A percentile compares a stretch with the other conserved stretches of the same genome.
These are phyloP conservation scores for Oenanthe javanica DNA, from an alignment of 140 eudicot species.

Conservation along the genomic window DNA sequence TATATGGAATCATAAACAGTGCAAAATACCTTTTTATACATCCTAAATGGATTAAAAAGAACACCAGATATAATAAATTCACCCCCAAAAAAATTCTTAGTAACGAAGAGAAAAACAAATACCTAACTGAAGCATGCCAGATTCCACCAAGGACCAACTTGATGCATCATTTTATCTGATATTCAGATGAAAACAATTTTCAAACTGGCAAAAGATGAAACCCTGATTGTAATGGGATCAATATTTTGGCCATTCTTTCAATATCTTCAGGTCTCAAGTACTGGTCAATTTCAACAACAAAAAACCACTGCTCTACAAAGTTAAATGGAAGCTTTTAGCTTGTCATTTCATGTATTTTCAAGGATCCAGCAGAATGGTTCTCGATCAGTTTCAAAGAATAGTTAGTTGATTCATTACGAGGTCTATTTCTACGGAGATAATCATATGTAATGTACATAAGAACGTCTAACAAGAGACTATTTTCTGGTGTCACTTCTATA, in stretches of 20 bases:
- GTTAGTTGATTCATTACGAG: constrained; percentile 21
- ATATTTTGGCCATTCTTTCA: constrained; percentile 9
- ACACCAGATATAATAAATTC: neutral
- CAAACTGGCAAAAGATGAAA: constrained; percentile 9
- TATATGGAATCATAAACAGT: neutral
- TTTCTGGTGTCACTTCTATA: constrained; percentile 45
- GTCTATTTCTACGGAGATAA: constrained; percentile 41
- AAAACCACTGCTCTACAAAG: neutral
- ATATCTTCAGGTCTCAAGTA: neutral
- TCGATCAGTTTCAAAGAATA: constrained; percentile 25
- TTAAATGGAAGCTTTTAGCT: constrained; percentile 24
- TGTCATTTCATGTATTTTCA: constrained; percentile 21
- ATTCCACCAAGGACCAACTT: constrained; percentile 10
- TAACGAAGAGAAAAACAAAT: neutral
- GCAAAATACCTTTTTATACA: neutral
- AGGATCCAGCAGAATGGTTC: constrained; percentile 23
- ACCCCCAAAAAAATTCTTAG: neutral
- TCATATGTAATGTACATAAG: constrained; percentile 84
- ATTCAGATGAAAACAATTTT: constrained; percentile 4
- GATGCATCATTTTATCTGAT: constrained; percentile 7
- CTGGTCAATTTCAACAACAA: constrained; percentile 11
- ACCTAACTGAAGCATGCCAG: constrained; percentile 20
- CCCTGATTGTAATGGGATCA: neutral
- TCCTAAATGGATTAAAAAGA: neutral
- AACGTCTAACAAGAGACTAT: constrained; percentile 62